Base-by-base conservation (phyloP, 2,329 filamentous ascomycete genomes). In the Ramularia endophylla region DNA sequence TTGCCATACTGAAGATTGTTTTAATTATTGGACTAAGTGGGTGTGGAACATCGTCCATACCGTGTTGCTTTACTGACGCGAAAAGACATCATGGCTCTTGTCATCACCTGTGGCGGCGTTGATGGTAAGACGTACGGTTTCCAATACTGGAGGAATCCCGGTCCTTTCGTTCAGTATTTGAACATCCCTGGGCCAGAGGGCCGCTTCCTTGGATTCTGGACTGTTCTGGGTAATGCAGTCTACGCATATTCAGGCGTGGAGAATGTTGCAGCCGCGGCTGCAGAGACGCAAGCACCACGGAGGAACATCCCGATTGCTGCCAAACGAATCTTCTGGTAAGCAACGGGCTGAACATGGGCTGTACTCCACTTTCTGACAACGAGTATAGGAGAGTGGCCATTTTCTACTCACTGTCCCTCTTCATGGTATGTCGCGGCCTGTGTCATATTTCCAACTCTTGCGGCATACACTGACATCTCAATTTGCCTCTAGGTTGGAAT, bases 251-350 rank as follows among this genome's bases (percentile, higher is more conserved):
- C 41, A 3, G 47, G 47, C 22, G 42, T 44, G 1, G 44, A 81
- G 60, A 63, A 81, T 19, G 74, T 78, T 36, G 77, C 77, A 55
- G 62, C 75, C 25, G 70, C 70, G 36, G 73, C 72, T 22, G 73
- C 69, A 30, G 73, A 76, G 56, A 68, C 71, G 8, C 29, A 17
- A 8, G 16, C n/a, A 5, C 16, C 28, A 18, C 50, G 53, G 25
- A 48, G 51, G 30, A 46, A 43, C 12, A 56, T 56, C 17, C 53
- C 53, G 3, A 31, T 45, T 37, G 53, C 53, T 8, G 51, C 46
- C 42, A 54, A 54, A 27, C 27, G 51, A 27, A 48, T 54, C 16
- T 56, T 54, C 41, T 38, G 47, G 18, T 46, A 7, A 43, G 66
- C 19, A n/a, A n/a, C n/a, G n/a, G n/a, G n/a, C n/a, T n/a, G n/a